A percentile compares a stretch with the other conserved stretches of the same genome.
Evolutionary conservation across 2,329 filamentous ascomycete species (phyloP).

Genomic region (Colletotrichum caudatum): DNA sequence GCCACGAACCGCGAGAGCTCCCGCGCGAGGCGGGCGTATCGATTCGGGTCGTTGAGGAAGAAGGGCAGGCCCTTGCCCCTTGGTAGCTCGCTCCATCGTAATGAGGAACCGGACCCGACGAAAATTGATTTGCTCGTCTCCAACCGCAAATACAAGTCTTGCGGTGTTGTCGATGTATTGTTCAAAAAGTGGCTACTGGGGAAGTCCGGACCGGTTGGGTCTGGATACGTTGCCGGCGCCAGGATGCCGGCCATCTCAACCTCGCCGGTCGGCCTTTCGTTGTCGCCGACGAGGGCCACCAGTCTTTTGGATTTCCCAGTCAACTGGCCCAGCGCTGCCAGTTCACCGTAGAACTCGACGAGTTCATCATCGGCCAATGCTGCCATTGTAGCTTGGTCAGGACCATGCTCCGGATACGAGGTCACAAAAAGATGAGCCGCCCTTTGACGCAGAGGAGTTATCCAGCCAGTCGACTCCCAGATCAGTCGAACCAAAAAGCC

Average conservation of each 20-base stretch:
- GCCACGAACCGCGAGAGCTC: slow-evolving; percentile 46
- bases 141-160: slow-evolving; percentile 22
- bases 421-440: not conserved
- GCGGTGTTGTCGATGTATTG: not conserved
- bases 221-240: not conserved
- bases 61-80: slow-evolving; percentile 24
- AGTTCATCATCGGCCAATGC: not conserved
- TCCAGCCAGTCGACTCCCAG: slow-evolving; percentile 27
- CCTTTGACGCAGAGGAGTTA: slow-evolving; percentile 25
- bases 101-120: not conserved
- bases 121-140: slow-evolving; percentile 26
- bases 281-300: no score
- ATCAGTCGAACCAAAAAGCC: slow-evolving; percentile 31
- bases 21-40: slow-evolving; percentile 44
- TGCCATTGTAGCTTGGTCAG: not conserved
- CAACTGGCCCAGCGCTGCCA: not conserved
- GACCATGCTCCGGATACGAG: not conserved
- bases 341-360: not conserved
- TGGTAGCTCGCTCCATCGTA: not conserved
- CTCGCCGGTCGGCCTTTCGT: not conserved
- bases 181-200: not conserved
- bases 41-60: slow-evolving; percentile 46
- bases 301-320: not conserved
- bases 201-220: not conserved
- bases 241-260: not conserved